A percentile compares a stretch with the other conserved stretches of the same genome.
These are phyloP conservation scores for Podosphaera fusca DNA, from an alignment of 2,329 filamentous ascomycete genomes.

Conservation along the genomic window DNA sequence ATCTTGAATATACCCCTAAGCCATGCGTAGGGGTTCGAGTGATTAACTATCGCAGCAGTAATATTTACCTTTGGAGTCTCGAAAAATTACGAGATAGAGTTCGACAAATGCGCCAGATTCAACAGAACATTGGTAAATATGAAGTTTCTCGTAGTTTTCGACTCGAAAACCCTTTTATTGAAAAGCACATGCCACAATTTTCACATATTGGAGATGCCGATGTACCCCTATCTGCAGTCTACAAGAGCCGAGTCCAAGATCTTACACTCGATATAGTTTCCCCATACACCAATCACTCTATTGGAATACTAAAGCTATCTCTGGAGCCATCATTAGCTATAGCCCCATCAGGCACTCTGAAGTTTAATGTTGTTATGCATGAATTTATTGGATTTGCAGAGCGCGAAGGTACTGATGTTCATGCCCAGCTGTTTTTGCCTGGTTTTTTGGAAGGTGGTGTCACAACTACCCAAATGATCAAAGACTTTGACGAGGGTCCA, in stretches of 20 bases:
- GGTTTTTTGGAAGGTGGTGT: constrained; percentile 76
- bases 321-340: constrained; percentile 84
- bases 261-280: constrained; percentile 79
- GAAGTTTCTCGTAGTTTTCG: constrained; percentile 87
- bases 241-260: constrained; percentile 84
- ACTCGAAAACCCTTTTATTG: constrained; percentile 78
- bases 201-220: constrained; percentile 83
- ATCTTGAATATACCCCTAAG: constrained; percentile 60
- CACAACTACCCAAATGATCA: constrained; percentile 87
- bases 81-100: constrained; percentile 78
- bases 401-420: constrained; percentile 82
- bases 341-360: constrained; percentile 74
- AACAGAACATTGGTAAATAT: constrained; percentile 72
- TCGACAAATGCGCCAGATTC: constrained; percentile 83
- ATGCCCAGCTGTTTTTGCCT: constrained; percentile 89
- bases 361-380: constrained; percentile 98
- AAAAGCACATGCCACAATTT: constrained; percentile 76
- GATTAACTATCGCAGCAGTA: constrained; percentile 67
- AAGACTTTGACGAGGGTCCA: constrained; percentile 76
- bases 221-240: constrained; percentile 77
- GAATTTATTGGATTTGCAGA: constrained; percentile 88
- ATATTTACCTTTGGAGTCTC: constrained; percentile 83
- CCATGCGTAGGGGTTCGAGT: constrained; percentile 81
- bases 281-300: constrained; percentile 72
- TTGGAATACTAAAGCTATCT: constrained; percentile 76